A percentile compares a stretch with the other conserved stretches of the same genome.
Evolutionary conservation across 2,329 filamentous ascomycete species (phyloP).

Genomic region (Knoxdaviesia proteae): DNA sequence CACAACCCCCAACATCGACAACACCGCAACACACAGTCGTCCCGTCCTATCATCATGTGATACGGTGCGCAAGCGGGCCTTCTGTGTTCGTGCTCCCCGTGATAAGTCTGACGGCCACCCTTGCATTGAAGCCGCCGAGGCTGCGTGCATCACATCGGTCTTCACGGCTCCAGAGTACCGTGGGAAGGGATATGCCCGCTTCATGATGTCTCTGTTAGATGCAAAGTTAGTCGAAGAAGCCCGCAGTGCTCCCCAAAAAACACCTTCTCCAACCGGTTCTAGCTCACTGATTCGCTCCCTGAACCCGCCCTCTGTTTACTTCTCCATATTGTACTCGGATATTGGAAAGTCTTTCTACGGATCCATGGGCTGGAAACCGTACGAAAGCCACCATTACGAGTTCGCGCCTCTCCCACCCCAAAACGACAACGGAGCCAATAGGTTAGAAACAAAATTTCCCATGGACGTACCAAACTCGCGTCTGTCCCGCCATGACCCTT

Average conservation of each 20-base stretch:
- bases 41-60: slow-evolving; percentile 44
- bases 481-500: too few species aligned
- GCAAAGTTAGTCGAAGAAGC: slow-evolving; percentile 11
- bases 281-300: background rate
- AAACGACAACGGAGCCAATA: background rate
- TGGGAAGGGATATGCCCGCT: slow-evolving; percentile 53
- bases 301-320: slow-evolving; percentile 19
- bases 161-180: slow-evolving; percentile 48
- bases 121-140: slow-evolving; percentile 17
- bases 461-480: slow-evolving; percentile 10
- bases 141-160: slow-evolving; percentile 64
- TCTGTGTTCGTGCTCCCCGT: slow-evolving; percentile 9
- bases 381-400: slow-evolving; percentile 50
- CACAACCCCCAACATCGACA: slow-evolving; percentile 18
- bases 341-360: slow-evolving; percentile 73
- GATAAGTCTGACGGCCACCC: background rate
- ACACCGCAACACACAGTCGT: slow-evolving; percentile 16
- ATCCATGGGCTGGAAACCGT: slow-evolving; percentile 54
- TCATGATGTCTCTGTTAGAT: slow-evolving; percentile 52
- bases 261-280: background rate
- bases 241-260: slow-evolving; percentile 13
- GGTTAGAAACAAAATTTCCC: background rate
- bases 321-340: slow-evolving; percentile 71
- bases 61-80: slow-evolving; percentile 36
- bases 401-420: slow-evolving; percentile 19